Evolutionary conservation across 208 protist genomes (phyloP).

Genomic region (Angomonas deanei): DNA sequence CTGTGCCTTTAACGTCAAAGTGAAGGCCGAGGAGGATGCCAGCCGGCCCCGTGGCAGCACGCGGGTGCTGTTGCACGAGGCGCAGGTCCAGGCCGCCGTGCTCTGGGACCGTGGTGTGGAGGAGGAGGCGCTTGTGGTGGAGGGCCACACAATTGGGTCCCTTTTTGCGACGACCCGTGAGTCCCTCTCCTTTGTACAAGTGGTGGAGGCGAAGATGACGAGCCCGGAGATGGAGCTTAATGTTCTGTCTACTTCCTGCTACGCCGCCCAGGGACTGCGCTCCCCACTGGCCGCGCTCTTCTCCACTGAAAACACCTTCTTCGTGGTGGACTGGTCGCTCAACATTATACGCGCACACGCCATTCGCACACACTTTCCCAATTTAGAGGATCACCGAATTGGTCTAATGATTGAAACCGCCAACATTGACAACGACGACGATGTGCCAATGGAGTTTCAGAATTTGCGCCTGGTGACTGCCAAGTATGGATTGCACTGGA

Average conservation of each 20-base stretch:
- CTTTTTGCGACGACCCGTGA: constrained; percentile 4
- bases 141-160: constrained; percentile 45
- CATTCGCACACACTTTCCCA: background rate
- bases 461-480: background rate
- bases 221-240: background rate
- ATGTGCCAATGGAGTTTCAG: background rate
- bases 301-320: background rate
- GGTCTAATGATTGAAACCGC: constrained; percentile 1
- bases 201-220: background rate
- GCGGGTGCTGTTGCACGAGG: background rate
- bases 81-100: constrained; percentile 18
- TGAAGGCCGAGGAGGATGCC: background rate
- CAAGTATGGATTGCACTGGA: constrained; percentile 6
- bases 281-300: background rate
- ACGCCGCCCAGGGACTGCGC: background rate
- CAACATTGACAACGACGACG: constrained; percentile 2
- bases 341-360: background rate
- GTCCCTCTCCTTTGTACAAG: background rate
- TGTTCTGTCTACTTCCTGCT: background rate
- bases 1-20: constrained; percentile 32
- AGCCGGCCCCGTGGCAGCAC: background rate
- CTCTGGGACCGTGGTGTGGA: constrained; percentile 51
- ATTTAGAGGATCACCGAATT: background rate
- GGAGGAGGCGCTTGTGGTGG: constrained; percentile 51
- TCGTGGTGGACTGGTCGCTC: background rate